Evolutionary conservation across 2,329 filamentous ascomycete genomes (phyloP), one percentile per base, ranked within the genome.

Genomic region (Sporothrix protearum): DNA sequence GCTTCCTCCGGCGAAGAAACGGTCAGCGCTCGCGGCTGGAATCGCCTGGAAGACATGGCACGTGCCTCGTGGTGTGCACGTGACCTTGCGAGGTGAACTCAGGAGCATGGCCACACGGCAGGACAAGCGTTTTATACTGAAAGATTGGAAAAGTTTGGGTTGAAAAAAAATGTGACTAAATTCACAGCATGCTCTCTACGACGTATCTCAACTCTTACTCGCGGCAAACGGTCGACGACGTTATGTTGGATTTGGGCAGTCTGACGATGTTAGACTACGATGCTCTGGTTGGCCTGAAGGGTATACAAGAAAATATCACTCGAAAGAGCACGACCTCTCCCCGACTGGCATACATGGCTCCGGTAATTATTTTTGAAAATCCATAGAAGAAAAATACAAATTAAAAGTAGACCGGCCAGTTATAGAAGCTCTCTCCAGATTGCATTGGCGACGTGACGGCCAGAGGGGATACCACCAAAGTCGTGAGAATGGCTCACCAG

Each of bases 51-150:
- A 57, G 3, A 14, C 49, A 14, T 28, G 68, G 69, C 57, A 70
- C 69, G 69, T 70, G 69, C 68, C 28, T 49, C 16, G 25, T 2
- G 3, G 14, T n/a, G 22, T 39, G 33, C 68, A 69, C 68, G 68
- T 69, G 68, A 69, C 68, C 39, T 12, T 0, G 7, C 22, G 14
- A 0, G 12, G 9, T 2, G 59, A 42, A 30, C 6, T 3, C 2
- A 12, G 16, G 7, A 12, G 19, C 19, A 14, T 22, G 9, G 8
- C 57, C 39, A 36, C 55, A n/a, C 14, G 7, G 12, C 16, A 16
- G 16, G 36, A 33, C 61, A n/a, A 14, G 8, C 42, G 10, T 39
- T 12, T n/a, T 28, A 22, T 12, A 49, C n/a, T 4, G 14, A n/a
- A n/a, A n/a, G n/a, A n/a, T n/a, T n/a, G n/a, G n/a, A n/a, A n/a